Percentiles rank a stretch among this genome's conserved stretches.
Conservation (phyloP, 2,329 filamentous ascomycete genomes). For the Rosellinia necatrix region DNA sequence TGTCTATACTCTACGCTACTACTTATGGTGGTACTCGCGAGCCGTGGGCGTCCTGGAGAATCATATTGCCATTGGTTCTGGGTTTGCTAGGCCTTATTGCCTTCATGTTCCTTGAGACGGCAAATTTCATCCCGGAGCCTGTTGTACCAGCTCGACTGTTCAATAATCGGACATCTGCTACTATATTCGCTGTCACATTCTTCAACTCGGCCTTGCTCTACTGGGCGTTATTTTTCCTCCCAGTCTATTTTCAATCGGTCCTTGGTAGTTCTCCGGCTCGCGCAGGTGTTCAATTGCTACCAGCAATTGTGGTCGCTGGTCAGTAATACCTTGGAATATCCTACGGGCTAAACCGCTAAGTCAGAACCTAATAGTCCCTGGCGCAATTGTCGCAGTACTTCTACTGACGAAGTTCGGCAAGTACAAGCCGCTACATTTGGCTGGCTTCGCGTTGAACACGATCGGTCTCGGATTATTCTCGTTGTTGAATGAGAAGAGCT, state of each 20-base stretch:
- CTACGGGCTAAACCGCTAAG: neutral
- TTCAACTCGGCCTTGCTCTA: conserved; percentile 43
- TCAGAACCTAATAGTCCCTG: neutral
- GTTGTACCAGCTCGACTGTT: conserved; percentile 51
- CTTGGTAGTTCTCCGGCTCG: neutral
- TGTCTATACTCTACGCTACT: conserved; percentile 24
- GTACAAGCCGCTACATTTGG: neutral
- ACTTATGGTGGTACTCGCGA: conserved; percentile 19
- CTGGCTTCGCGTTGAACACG: neutral
- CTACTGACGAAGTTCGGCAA: conserved; percentile 38
- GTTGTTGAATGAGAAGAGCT: neutral
- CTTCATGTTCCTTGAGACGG: conserved; percentile 5
- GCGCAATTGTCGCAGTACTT: neutral
- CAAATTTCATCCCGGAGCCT: conserved; percentile 29
- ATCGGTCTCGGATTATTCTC: conserved; percentile 7
- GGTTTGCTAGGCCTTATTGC: conserved; percentile 17
- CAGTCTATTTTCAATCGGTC: conserved; percentile 51
- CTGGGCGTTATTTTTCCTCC: conserved; percentile 46
- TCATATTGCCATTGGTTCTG: conserved; percentile 19
- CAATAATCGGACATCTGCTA: conserved; percentile 44
- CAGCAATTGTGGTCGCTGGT: neutral
- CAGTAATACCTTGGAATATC: neutral
- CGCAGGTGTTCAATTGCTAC: neutral
- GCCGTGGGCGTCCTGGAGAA: conserved; percentile 15
- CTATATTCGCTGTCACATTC: conserved; percentile 42